Evolutionary conservation across 2,329 filamentous ascomycete species (phyloP).

Genomic region (Epichloe festucae): DNA sequence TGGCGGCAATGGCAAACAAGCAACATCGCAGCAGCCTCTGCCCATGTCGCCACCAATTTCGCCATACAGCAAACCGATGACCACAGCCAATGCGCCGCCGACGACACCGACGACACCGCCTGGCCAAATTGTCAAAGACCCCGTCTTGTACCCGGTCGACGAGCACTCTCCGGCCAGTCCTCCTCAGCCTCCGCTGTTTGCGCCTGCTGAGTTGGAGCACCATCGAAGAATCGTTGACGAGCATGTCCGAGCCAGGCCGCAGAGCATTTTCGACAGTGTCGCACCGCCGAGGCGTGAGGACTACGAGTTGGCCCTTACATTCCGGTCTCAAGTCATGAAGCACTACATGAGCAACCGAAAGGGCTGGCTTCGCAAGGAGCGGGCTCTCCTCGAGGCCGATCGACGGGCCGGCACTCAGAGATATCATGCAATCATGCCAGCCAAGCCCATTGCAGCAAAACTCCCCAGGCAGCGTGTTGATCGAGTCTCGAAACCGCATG

Average conservation of each 20-base stretch:
- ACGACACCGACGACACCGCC: conserved; percentile 18
- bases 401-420: conserved; percentile 27
- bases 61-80: conserved; percentile 27
- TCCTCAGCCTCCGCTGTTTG: conserved; percentile 38
- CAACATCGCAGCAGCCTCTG: conserved; percentile 21
- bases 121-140: conserved; percentile 31
- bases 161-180: conserved; percentile 27
- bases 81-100: conserved; percentile 18
- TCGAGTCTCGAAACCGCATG: conserved; percentile 23
- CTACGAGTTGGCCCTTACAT: conserved; percentile 39
- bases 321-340: conserved; percentile 39
- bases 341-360: conserved; percentile 29
- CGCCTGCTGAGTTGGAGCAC: conserved; percentile 25
- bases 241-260: conserved; percentile 33
- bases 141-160: conserved; percentile 42
- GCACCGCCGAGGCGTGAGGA: conserved; percentile 38
- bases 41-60: conserved; percentile 48
- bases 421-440: conserved; percentile 29
- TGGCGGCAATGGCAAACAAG: conserved; percentile 12
- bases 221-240: conserved; percentile 35
- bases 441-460: conserved; percentile 23
- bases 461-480: conserved; percentile 19
- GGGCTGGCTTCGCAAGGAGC: conserved; percentile 38
- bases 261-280: conserved; percentile 27
- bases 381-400: conserved; percentile 34